These are phyloP conservation scores for Aureobasidium subglaciale DNA, from an alignment of 2,329 filamentous ascomycete species.

Conservation along the genomic window DNA sequence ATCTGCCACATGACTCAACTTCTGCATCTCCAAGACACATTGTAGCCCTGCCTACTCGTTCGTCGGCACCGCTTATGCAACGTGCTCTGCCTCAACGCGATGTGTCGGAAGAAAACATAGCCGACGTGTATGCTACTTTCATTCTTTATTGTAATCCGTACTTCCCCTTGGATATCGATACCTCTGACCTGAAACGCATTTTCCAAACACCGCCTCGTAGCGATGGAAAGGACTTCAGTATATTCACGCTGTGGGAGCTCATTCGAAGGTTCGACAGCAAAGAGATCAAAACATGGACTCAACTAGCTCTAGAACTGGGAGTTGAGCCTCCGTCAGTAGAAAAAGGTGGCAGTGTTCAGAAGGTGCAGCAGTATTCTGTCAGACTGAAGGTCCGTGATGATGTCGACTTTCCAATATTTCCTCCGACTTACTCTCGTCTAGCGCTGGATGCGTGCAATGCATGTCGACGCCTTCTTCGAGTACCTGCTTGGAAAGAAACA, in stretches of 20 bases:
- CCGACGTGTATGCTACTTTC: slow-evolving; percentile 76
- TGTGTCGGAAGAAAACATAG: slow-evolving; percentile 64
- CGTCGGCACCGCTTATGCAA: background rate
- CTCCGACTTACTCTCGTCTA: background rate
- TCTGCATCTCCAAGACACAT: slow-evolving; percentile 5
- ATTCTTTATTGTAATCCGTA: slow-evolving; percentile 87
- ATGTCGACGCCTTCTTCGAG: slow-evolving; percentile 90
- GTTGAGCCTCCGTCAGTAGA: slow-evolving; percentile 75
- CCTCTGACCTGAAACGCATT: slow-evolving; percentile 61
- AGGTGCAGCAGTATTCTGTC: slow-evolving; percentile 91
- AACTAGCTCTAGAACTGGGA: slow-evolving; percentile 77
- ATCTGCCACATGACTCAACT: background rate
- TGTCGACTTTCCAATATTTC: no score
- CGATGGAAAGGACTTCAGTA: slow-evolving; percentile 78
- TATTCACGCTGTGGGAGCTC: slow-evolving; percentile 68
- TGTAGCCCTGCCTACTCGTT: background rate
- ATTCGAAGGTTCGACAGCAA: slow-evolving; percentile 71
- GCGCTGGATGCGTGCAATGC: slow-evolving; percentile 95
- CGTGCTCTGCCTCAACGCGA: slow-evolving; percentile 55
- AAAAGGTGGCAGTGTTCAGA: slow-evolving; percentile 77
- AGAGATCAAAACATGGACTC: slow-evolving; percentile 89
- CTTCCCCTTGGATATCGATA: slow-evolving; percentile 63
- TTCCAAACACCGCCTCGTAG: slow-evolving; percentile 79
- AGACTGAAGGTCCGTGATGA: slow-evolving; percentile 63
- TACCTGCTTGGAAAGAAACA: slow-evolving; percentile 74